phyloP scores from a whole-genome alignment of 805 yeast genomes.

The Millerago galiae region DNA sequence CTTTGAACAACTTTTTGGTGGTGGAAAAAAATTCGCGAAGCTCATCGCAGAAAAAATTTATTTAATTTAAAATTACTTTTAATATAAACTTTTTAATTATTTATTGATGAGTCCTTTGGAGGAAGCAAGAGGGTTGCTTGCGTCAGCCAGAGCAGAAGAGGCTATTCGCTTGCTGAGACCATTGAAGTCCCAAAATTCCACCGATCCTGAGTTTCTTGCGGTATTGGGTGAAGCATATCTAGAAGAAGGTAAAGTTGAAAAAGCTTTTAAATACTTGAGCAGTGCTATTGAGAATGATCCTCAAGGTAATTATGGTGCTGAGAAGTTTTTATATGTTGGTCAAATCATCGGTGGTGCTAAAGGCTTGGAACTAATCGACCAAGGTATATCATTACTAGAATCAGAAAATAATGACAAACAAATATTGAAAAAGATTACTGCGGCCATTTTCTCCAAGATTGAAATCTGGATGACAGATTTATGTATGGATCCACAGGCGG shows the following conservation, averaged over 20 bases:
- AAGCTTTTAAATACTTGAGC: constrained; percentile 59
- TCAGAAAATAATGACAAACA: constrained; percentile 28
- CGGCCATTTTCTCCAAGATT: constrained; percentile 76
- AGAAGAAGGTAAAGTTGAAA: constrained; percentile 74
- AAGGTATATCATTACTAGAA: constrained; percentile 53
- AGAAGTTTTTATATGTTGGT: constrained; percentile 84
- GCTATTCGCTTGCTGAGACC: constrained; percentile 31
- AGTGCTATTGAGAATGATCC: constrained; percentile 66
- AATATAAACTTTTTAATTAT: no score
- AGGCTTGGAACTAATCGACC: constrained; percentile 57
- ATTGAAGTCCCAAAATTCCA: constrained; percentile 26
- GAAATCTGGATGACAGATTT: constrained; percentile 98
- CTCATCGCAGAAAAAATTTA: constrained; percentile 1
- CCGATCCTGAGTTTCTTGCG: constrained; percentile 43
- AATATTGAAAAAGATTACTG: constrained; percentile 54
- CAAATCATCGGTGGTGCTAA: constrained; percentile 81
- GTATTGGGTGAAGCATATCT: constrained; percentile 69
- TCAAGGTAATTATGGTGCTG: constrained; percentile 57
- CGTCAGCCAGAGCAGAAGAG: constrained; percentile 18
- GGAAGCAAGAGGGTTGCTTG: constrained; percentile 5
- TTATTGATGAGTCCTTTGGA: not conserved
- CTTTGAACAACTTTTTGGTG: not conserved
- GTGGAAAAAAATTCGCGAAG: not conserved
- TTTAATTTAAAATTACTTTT: no score
- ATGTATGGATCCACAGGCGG: constrained; percentile 92